phyloP scores from a whole-genome alignment of 371 early-diverging fungal species.

The Mortierella sp. region DNA sequence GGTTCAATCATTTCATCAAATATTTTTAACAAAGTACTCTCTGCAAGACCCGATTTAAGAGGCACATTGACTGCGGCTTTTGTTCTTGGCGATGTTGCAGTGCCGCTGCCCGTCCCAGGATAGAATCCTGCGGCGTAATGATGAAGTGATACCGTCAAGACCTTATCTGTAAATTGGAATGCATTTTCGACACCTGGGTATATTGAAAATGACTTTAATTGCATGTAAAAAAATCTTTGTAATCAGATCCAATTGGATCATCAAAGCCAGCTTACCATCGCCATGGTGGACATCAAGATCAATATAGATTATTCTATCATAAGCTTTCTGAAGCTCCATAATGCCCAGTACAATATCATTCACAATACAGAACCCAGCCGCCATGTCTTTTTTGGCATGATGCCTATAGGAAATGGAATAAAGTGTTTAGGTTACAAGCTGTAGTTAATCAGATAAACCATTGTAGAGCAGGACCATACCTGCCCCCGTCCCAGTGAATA shows the following conservation, averaged over 20 bases:
- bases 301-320: conserved; percentile 83
- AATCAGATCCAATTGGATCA: neutral
- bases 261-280: conserved; percentile 70
- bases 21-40: conserved; percentile 72
- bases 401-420: conserved; percentile 61
- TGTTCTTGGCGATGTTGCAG: conserved; percentile 58
- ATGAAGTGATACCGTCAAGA: conserved; percentile 91
- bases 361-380: conserved; percentile 94
- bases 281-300: conserved; percentile 96
- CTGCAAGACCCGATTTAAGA: conserved; percentile 79
- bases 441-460: neutral
- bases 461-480: too few species aligned
- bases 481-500: conserved; percentile 93
- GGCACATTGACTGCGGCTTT: conserved; percentile 88
- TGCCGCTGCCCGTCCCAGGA: conserved; percentile 80
- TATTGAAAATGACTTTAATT: too few species aligned
- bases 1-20: conserved; percentile 74
- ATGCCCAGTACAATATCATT: conserved; percentile 95
- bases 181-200: conserved; percentile 84
- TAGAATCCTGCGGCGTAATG: conserved; percentile 85
- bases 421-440: neutral
- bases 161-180: conserved; percentile 79
- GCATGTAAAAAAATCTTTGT: neutral
- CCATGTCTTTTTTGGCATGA: conserved; percentile 83
- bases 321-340: conserved; percentile 74